Evolutionary conservation across 1,139 yeast genomes (phyloP), one percentile per base, ranked within the genome.

Genomic region (Spathaspora sp.): DNA sequence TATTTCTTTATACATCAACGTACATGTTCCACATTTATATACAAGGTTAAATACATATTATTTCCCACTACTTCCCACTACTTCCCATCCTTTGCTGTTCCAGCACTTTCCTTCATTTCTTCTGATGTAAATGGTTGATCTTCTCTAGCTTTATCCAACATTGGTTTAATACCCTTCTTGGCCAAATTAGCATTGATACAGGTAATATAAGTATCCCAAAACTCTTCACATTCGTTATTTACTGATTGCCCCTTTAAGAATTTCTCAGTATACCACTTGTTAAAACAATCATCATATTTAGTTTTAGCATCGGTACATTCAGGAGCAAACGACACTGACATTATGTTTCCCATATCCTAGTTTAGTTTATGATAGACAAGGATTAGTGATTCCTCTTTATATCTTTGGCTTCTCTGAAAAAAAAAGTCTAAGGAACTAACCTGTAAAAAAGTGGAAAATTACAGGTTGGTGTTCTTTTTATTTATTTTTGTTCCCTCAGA

Each of bases 311-410:
- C 87, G 18, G 96, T 89, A 67, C 99, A 93, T 69, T 93, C 98
- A 18, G 97, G 97, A 39, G 98, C 98, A 74, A 93, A 88, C 51
- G 97, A 89, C 8, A 88, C 85, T 23, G 97, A 90, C 95, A 91
- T 86, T 50, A 75, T 72, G 68, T 84, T 85, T 47, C 93, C 93
- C 93, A 86, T 86, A 10, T 17, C 31, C 15, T 36, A 7, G 23
- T 20, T 38, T 17, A 23, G 37, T 15, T 26, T 26, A 26, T 16
- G 36, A 11, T 15, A 15, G 8, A 31, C 2, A 4, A 29, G 33
- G 15, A 29, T 13, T 29, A 11, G 16, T 13, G n/a, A 2, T n/a
- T 6, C 36, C n/a, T 27, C 31, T 27, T 11, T 4, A 31, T 31
- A 9, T 15, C 18, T 13, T 13, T 13, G 16, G 5, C 5, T n/a